These are phyloP conservation scores for Dacryopinax primogenitus DNA, from an alignment of 768 basidiomycete genomes.

Conservation along the genomic window DNA sequence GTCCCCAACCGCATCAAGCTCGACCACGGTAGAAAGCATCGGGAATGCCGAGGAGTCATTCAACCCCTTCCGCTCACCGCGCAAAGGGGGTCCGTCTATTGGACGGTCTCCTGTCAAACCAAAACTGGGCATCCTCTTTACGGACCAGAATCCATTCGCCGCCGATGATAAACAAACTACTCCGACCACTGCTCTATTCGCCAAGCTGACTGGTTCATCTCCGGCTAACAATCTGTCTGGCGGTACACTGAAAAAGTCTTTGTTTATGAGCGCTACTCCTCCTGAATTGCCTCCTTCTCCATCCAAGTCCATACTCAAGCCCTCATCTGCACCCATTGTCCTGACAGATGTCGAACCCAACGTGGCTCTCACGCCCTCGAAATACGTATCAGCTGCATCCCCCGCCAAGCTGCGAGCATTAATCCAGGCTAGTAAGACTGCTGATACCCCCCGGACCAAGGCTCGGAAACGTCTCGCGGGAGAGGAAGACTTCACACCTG, in stretches of 20 bases:
- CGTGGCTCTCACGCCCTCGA: neutral
- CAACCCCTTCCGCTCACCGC: neutral
- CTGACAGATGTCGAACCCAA: neutral
- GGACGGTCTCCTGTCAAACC: neutral
- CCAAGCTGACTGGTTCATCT: neutral
- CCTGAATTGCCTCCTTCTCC: neutral
- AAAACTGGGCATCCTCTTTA: neutral
- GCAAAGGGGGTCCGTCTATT: neutral
- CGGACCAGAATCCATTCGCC: neutral
- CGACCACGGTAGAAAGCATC: neutral
- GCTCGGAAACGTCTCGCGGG: neutral
- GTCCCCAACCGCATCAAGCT: neutral
- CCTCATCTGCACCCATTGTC: neutral
- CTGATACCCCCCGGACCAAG: neutral
- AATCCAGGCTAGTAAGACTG: neutral
- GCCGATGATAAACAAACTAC: neutral
- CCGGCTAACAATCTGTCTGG: neutral
- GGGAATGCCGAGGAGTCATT: neutral
- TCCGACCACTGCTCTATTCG: neutral
- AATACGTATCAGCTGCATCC: neutral
- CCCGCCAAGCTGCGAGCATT: neutral
- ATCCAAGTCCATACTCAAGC: neutral
- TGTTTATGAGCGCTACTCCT: neutral
- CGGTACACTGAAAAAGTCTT: neutral
- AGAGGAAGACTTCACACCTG: conserved; percentile 1